Evolutionary conservation across 1,284 basidiomycete genomes (phyloP).

Genomic region (Athelia sp.): DNA sequence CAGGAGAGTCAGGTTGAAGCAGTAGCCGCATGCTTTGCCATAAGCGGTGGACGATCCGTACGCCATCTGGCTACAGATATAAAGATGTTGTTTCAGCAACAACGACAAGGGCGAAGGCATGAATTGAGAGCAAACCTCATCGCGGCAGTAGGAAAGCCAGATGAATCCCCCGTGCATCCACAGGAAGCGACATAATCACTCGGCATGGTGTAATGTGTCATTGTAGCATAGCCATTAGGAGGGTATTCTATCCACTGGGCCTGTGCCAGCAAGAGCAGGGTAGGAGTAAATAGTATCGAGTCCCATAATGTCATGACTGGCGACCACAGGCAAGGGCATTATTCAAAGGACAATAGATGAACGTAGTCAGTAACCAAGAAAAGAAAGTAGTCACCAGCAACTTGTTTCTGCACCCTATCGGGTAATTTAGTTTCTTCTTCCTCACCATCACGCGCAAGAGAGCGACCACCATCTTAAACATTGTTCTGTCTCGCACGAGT

Average conservation of each 20-base stretch:
- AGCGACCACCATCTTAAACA: too few relatives aligned
- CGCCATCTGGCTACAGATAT: constrained; percentile 49
- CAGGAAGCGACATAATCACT: constrained; percentile 30
- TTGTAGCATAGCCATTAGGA: constrained; percentile 46
- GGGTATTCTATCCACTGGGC: constrained; percentile 59
- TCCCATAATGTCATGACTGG: too few relatives aligned
- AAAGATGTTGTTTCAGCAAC: constrained; percentile 21
- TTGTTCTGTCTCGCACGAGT: too few relatives aligned
- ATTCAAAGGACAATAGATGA: too few relatives aligned
- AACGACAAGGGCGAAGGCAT: constrained; percentile 70
- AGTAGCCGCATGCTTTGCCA: constrained; percentile 68
- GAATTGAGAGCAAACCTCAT: constrained; percentile 33
- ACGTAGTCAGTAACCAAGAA: too few relatives aligned
- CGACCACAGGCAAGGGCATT: too few relatives aligned
- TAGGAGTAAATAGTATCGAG: not conserved
- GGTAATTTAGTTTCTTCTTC: too few relatives aligned
- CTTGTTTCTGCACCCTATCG: too few relatives aligned
- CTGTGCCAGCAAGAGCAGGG: not conserved
- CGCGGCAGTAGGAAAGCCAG: too few relatives aligned
- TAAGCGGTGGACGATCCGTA: constrained; percentile 69
- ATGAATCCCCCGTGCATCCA: constrained; percentile 53
- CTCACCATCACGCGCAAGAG: too few relatives aligned
- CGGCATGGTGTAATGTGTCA: constrained; percentile 48
- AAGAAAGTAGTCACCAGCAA: too few relatives aligned
- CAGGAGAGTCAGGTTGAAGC: constrained; percentile 71